A percentile compares a stretch with the other conserved stretches of the same genome.
phyloP scores from a whole-genome alignment of 1,284 basidiomycete species.

The Chalciporus sp. region DNA sequence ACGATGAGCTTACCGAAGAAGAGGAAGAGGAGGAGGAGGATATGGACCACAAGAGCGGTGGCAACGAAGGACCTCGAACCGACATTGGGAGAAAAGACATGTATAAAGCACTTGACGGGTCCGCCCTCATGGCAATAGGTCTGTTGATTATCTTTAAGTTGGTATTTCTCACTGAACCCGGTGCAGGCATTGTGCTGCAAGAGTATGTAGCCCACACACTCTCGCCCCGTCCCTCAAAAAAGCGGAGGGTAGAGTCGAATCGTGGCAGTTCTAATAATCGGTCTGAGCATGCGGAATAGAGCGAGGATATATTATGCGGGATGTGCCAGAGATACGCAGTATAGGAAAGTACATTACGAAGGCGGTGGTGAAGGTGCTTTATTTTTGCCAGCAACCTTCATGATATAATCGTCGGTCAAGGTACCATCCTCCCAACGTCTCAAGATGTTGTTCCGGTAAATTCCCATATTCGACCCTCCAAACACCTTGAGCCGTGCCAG shows the following conservation, averaged over 20 bases:
- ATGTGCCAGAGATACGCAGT: not conserved
- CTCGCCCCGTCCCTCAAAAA: slow-evolving; percentile 11
- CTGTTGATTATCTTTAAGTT: slow-evolving; percentile 18
- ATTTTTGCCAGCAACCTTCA: slow-evolving; percentile 34
- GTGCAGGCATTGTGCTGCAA: slow-evolving; percentile 65
- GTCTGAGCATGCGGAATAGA: not conserved
- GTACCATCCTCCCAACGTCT: slow-evolving; percentile 79
- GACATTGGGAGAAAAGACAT: slow-evolving; percentile 51
- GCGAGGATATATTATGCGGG: slow-evolving; percentile 10
- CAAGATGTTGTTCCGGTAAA: slow-evolving; percentile 66
- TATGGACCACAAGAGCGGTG: slow-evolving; percentile 13
- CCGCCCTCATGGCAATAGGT: slow-evolving; percentile 73
- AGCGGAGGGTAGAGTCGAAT: slow-evolving; percentile 8
- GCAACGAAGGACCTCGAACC: slow-evolving; percentile 5
- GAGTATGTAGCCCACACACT: slow-evolving; percentile 52
- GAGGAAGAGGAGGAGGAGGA: slow-evolving; percentile 24
- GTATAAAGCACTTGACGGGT: slow-evolving; percentile 74
- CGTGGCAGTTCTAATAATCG: not conserved
- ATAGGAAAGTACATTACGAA: slow-evolving; percentile 8
- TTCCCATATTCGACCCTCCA: slow-evolving; percentile 71
- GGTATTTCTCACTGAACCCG: slow-evolving; percentile 9
- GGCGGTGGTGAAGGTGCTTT: slow-evolving; percentile 22
- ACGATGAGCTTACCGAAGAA: slow-evolving; percentile 27
- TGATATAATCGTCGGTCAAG: slow-evolving; percentile 52
- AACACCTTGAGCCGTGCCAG: slow-evolving; percentile 88